Conservation (phyloP, 805 yeast species). For the Metschnikowia similis region DNA sequence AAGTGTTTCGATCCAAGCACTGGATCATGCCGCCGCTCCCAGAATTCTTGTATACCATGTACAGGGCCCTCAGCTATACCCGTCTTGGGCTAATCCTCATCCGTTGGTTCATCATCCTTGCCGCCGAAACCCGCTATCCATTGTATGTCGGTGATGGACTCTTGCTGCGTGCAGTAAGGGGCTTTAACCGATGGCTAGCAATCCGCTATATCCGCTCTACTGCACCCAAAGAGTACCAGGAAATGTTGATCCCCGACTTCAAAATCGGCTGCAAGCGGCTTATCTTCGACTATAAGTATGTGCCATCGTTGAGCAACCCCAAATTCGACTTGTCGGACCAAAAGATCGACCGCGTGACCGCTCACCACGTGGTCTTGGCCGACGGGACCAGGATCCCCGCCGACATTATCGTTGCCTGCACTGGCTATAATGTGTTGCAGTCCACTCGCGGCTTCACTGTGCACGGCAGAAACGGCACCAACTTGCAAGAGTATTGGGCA, state of each 20-base stretch:
- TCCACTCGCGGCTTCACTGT: slow-evolving; percentile 17
- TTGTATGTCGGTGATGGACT: slow-evolving; percentile 29
- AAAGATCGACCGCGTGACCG: slow-evolving; percentile 24
- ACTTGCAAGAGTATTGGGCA: slow-evolving; percentile 24
- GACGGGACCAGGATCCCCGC: slow-evolving; percentile 27
- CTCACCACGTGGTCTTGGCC: slow-evolving; percentile 25
- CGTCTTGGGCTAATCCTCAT: slow-evolving; percentile 26
- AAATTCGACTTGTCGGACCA: slow-evolving; percentile 23
- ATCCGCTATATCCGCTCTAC: slow-evolving; percentile 23
- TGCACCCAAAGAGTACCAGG: slow-evolving; percentile 32
- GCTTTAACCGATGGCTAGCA: slow-evolving; percentile 19
- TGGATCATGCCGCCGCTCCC: slow-evolving; percentile 39
- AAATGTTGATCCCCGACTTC: slow-evolving; percentile 31
- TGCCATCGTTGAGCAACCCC: slow-evolving; percentile 30
- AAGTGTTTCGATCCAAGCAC: slow-evolving; percentile 34
- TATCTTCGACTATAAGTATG: slow-evolving; percentile 35
- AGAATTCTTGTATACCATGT: slow-evolving; percentile 15
- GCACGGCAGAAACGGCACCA: slow-evolving; percentile 24
- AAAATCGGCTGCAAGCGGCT: slow-evolving; percentile 41
- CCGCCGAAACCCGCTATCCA: slow-evolving; percentile 35
- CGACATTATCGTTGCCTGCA: slow-evolving; percentile 40
- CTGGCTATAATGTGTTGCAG: slow-evolving; percentile 31
- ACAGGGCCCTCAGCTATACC: slow-evolving; percentile 22
- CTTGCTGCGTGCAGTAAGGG: slow-evolving; percentile 24
- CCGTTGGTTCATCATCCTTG: slow-evolving; percentile 24